Percentiles rank a stretch among this genome's conserved stretches.
phyloP scores from a whole-genome alignment of 768 basidiomycete species.

The Kondoa subrosea region DNA sequence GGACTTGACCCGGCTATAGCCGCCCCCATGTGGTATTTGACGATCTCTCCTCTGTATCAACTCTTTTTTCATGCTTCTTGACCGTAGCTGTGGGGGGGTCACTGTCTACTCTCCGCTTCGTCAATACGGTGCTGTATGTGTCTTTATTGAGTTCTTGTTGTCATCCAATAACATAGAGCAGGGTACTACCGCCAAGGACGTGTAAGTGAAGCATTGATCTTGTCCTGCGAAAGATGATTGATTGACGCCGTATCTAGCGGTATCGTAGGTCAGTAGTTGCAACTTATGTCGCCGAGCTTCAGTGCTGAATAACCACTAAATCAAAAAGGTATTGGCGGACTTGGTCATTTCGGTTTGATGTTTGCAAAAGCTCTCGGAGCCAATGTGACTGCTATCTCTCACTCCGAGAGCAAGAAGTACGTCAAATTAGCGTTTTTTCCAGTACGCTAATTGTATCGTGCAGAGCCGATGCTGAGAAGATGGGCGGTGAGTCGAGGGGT shows the following conservation, averaged over 20 bases:
- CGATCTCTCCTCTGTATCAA: too few species aligned
- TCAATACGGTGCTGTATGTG: conserved; percentile 45
- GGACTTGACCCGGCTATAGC: conserved; percentile 40
- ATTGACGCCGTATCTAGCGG: conserved; percentile 8
- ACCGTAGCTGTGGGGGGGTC: conserved; percentile 46
- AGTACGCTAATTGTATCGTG: not conserved
- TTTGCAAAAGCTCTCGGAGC: conserved; percentile 44
- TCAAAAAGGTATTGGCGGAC: conserved; percentile 50
- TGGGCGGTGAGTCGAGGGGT: too few species aligned
- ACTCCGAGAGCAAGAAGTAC: conserved; percentile 41
- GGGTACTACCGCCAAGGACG: conserved; percentile 42
- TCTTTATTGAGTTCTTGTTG: too few species aligned
- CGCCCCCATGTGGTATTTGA: conserved; percentile 49
- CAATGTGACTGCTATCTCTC: conserved; percentile 46
- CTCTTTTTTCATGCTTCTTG: too few species aligned
- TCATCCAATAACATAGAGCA: too few species aligned
- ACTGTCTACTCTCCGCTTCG: conserved; percentile 49
- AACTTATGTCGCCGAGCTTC: conserved; percentile 17
- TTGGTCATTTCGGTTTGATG: conserved; percentile 34
- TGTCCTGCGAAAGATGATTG: conserved; percentile 30
- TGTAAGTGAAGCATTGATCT: too few species aligned
- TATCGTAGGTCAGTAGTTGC: conserved; percentile 31
- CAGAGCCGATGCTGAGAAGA: conserved; percentile 38
- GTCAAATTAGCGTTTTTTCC: not conserved
- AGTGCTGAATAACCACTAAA: conserved; percentile 7